Percentiles rank a stretch among this genome's conserved stretches.
These are phyloP conservation scores for Talaromyces wortmannii DNA, from an alignment of 495 filamentous ascomycete genomes.

Conservation along the genomic window DNA sequence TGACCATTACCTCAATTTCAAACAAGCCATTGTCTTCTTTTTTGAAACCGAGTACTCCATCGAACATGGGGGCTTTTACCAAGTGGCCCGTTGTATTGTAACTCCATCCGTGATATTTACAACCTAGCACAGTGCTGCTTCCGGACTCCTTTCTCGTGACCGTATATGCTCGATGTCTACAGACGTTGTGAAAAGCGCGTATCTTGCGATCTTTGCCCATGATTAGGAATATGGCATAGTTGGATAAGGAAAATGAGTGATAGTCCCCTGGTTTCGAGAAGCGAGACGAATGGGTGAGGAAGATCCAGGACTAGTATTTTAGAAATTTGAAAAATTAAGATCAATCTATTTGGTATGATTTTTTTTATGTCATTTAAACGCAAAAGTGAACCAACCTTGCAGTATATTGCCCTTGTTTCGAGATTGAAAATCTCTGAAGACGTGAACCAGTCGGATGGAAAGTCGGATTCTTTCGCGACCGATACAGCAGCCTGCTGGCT, in stretches of 20 bases:
- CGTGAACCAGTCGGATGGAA: constrained; percentile 41
- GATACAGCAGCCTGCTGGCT: background rate
- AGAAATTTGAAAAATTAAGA: background rate
- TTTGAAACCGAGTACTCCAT: constrained; percentile 47
- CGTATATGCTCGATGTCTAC: constrained; percentile 51
- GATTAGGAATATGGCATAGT: constrained; percentile 41
- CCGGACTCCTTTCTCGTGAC: constrained; percentile 45
- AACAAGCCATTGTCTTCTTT: constrained; percentile 45
- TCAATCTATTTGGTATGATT: background rate
- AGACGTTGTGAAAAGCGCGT: constrained; percentile 55
- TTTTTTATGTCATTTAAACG: background rate
- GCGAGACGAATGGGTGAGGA: constrained; percentile 35
- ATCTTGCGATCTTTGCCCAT: constrained; percentile 39
- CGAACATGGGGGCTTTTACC: constrained; percentile 53
- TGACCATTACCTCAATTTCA: constrained; percentile 28
- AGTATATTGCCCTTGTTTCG: constrained; percentile 47
- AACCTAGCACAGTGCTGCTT: constrained; percentile 42
- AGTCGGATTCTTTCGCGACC: constrained; percentile 28
- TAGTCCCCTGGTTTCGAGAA: constrained; percentile 43
- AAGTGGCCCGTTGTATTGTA: constrained; percentile 49
- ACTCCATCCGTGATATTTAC: constrained; percentile 59
- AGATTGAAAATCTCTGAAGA: constrained; percentile 39
- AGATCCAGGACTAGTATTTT: constrained; percentile 35
- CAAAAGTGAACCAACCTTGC: constrained; percentile 20
- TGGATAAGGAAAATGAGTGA: constrained; percentile 39